Evolutionary conservation across 352 stramenopile genomes (phyloP).

Genomic region (Phytophthora vignae): DNA sequence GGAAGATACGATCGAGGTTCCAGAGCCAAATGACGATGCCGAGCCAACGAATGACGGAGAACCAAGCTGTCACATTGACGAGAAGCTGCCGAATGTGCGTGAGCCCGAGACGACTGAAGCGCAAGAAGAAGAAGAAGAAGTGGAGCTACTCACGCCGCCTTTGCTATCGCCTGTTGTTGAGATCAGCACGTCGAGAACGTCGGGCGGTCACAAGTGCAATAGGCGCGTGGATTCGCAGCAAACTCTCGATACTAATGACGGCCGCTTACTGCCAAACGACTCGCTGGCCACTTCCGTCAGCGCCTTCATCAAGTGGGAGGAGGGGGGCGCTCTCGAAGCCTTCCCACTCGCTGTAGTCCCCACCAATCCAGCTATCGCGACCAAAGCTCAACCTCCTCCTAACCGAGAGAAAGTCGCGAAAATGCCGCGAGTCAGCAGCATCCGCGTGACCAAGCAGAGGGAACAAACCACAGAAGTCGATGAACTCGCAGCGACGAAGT

Average conservation of each 20-base stretch:
- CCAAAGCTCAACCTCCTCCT: not conserved
- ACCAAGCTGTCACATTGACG: not conserved
- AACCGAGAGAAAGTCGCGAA: not conserved
- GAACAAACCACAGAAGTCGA: not conserved
- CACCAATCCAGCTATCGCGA: not conserved
- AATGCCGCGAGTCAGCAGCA: constrained; percentile 5
- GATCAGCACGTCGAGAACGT: constrained; percentile 11
- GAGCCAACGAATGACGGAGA: not conserved
- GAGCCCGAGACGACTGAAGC: not conserved
- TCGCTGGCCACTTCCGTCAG: not conserved
- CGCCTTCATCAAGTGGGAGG: constrained; percentile 37
- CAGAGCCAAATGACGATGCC: not conserved
- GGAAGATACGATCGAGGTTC: not conserved
- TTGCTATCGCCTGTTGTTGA: constrained; percentile 26
- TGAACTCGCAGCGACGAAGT: not conserved
- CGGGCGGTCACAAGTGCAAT: constrained; percentile 2
- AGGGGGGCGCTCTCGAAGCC: constrained; percentile 12
- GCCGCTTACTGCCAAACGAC: not conserved
- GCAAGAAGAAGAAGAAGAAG: not conserved
- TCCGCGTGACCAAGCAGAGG: not conserved
- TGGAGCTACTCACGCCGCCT: not conserved
- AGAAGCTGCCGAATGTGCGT: not conserved
- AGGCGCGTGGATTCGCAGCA: not conserved
- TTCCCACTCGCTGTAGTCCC: constrained; percentile 29
- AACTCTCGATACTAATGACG: not conserved